phyloP scores from a whole-genome alignment of 257 asterid genomes.

The Ocimum tenuiflorum region DNA sequence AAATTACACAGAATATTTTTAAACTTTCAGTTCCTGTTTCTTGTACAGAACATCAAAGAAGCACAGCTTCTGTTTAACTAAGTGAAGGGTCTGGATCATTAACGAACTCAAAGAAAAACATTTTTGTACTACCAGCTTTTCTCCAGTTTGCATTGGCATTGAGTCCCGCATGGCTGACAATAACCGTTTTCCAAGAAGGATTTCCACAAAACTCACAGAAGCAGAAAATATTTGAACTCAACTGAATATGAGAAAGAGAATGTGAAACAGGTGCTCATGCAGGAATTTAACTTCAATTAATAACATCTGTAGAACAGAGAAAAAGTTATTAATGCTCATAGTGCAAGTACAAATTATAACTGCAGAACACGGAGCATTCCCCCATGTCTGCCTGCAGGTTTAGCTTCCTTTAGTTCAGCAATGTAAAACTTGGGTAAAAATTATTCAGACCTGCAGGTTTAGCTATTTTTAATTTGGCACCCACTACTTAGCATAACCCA shows the following conservation, averaged over 20 bases:
- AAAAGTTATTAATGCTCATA: conserved; percentile 1
- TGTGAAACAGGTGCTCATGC: conserved; percentile 28
- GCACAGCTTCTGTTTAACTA: conserved; percentile 15
- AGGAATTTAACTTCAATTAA: conserved; percentile 20
- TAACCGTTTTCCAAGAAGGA: conserved; percentile 14
- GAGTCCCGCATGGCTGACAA: conserved; percentile 21
- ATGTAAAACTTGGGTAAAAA: not conserved
- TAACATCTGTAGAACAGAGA: not conserved
- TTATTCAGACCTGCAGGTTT: not conserved
- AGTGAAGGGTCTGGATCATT: conserved; percentile 11
- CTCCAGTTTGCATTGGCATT: conserved; percentile 16
- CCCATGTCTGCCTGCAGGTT: conserved; percentile 1
- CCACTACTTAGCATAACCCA: too few species aligned
- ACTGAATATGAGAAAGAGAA: conserved; percentile 22
- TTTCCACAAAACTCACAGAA: conserved; percentile 25
- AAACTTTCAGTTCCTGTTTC: not conserved
- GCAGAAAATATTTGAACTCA: conserved; percentile 24
- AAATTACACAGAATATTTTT: conserved; percentile 3
- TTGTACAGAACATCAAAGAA: not conserved
- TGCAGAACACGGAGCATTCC: not conserved
- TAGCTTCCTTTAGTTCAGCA: not conserved
- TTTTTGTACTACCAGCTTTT: conserved; percentile 11
- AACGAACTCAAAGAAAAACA: conserved; percentile 5
- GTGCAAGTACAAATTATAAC: not conserved
- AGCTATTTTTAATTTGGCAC: not conserved